Percentiles rank a stretch among this genome's conserved stretches.
These are phyloP conservation scores for Marasmius fiardii DNA, from an alignment of 1,284 basidiomycete genomes.

Conservation along the genomic window DNA sequence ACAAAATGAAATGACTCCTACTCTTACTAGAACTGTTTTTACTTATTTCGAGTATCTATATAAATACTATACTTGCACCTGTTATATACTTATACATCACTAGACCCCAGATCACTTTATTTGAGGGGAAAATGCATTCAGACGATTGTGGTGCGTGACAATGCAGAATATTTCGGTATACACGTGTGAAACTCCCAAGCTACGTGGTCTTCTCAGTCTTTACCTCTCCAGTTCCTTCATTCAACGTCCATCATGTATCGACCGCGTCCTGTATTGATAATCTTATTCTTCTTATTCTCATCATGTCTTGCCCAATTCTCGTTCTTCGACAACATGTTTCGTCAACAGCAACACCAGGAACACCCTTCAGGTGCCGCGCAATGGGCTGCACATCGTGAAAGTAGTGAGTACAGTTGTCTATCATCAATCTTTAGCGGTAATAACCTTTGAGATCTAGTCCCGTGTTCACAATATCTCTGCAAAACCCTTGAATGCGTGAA, in stretches of 20 bases:
- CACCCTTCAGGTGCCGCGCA: conserved; percentile 46
- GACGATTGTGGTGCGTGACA: too few relatives aligned
- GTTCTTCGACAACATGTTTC: conserved; percentile 66
- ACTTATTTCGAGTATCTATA: neutral
- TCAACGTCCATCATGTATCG: conserved; percentile 5
- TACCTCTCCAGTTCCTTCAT: neutral
- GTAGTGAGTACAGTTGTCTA: conserved; percentile 28
- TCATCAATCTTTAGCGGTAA: neutral
- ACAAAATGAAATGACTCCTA: neutral
- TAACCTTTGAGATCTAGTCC: conserved; percentile 32
- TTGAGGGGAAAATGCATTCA: too few relatives aligned
- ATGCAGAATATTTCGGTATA: too few relatives aligned
- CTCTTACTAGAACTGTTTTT: neutral
- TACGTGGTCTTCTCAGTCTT: neutral
- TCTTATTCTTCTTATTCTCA: conserved; percentile 23
- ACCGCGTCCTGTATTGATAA: conserved; percentile 14
- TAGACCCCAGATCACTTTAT: too few relatives aligned
- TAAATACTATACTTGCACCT: neutral
- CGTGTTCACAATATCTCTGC: conserved; percentile 58
- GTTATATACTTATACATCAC: neutral
- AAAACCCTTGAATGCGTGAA: conserved; percentile 54
- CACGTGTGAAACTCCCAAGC: neutral
- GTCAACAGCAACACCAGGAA: conserved; percentile 50
- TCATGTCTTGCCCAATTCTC: conserved; percentile 49
- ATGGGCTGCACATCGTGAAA: conserved; percentile 56